Evolutionary conservation across 2,329 filamentous ascomycete species (phyloP).

Genomic region (Xylariomycetidae sp.): DNA sequence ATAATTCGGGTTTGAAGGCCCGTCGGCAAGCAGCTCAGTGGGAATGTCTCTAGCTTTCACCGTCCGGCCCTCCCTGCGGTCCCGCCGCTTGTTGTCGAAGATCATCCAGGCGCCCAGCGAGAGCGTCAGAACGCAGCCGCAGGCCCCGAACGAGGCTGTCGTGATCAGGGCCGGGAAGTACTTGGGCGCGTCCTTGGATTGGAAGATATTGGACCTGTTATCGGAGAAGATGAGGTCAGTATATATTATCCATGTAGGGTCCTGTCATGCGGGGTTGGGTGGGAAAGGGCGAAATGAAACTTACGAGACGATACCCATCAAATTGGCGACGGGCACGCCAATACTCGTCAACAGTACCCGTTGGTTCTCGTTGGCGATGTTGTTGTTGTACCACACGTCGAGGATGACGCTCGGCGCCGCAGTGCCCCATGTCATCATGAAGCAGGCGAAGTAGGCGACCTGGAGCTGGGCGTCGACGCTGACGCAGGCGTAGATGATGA

Average conservation of each 20-base stretch:
- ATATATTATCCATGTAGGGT: no score
- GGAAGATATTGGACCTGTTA: constrained; percentile 57
- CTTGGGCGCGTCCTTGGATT: constrained; percentile 57
- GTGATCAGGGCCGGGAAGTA: constrained; percentile 62
- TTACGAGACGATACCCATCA: constrained; percentile 63
- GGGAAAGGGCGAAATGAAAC: no score
- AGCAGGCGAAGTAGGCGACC: constrained; percentile 68
- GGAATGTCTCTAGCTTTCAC: constrained; percentile 6
- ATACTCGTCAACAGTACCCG: constrained; percentile 66
- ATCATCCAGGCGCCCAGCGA: constrained; percentile 58
- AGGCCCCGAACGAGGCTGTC: constrained; percentile 58
- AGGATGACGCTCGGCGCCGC: constrained; percentile 49
- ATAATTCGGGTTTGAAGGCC: constrained; percentile 4
- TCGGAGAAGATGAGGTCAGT: no score
- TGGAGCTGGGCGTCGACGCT: constrained; percentile 53
- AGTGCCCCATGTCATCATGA: constrained; percentile 79
- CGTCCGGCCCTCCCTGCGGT: constrained; percentile 24
- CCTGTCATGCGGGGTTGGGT: no score
- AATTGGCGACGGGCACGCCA: constrained; percentile 67
- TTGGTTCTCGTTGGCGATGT: constrained; percentile 69
- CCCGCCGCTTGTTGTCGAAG: constrained; percentile 56
- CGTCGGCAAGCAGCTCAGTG: constrained; percentile 3
- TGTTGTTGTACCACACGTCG: constrained; percentile 68
- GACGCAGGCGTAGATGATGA: constrained; percentile 72
- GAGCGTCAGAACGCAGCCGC: constrained; percentile 49